These are phyloP conservation scores for Pseudogymnoascus sp. DNA, from an alignment of 2,329 filamentous ascomycete species.

Conservation along the genomic window DNA sequence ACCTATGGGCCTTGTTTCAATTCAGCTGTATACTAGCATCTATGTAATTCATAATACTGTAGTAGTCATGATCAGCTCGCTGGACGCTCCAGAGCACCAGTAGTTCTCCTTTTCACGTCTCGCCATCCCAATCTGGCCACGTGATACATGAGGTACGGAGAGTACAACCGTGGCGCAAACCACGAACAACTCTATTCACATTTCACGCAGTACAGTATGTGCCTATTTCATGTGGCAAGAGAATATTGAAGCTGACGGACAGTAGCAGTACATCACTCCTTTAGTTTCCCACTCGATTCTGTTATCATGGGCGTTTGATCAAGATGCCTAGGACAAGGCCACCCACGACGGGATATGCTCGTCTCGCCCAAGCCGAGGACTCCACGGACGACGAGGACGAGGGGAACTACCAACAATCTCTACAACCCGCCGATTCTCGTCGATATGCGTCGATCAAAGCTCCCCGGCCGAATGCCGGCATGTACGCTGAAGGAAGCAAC, in stretches of 20 bases:
- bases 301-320: not conserved
- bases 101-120: not conserved
- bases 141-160: not conserved
- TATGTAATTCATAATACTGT: not conserved
- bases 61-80: not conserved
- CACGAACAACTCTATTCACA: not conserved
- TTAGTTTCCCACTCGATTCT: not conserved
- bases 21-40: not conserved
- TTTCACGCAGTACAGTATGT: not conserved
- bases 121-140: not conserved
- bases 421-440: slow-evolving; percentile 47
- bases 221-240: not conserved
- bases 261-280: not conserved
- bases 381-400: slow-evolving; percentile 64
- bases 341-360: slow-evolving; percentile 74
- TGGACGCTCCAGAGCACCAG: not conserved
- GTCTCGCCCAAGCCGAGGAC: slow-evolving; percentile 72
- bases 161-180: not conserved
- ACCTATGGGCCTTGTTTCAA: not conserved
- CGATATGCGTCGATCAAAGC: slow-evolving; percentile 57
- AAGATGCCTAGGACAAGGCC: slow-evolving; percentile 36
- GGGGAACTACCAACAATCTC: slow-evolving; percentile 49
- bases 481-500: slow-evolving; percentile 39
- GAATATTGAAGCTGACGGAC: not conserved
- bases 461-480: slow-evolving; percentile 50